Conservation (phyloP, 1,284 basidiomycete species). For the Sporisorium reilianum region DNA sequence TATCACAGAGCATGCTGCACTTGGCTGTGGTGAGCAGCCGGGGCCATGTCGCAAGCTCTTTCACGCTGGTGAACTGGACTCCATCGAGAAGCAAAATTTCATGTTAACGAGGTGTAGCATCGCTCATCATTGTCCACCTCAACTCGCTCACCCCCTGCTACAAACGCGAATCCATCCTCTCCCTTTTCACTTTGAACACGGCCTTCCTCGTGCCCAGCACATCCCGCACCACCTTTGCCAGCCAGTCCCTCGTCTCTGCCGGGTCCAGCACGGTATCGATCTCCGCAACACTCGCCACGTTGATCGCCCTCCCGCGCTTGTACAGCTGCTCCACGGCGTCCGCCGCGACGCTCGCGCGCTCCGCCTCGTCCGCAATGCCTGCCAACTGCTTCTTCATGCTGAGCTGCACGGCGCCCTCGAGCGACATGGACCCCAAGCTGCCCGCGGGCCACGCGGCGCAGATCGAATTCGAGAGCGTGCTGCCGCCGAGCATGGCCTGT, state of each 20-base stretch:
- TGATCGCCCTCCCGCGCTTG: conserved; percentile 38
- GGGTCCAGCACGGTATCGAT: conserved; percentile 59
- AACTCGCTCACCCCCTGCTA: conserved; percentile 8
- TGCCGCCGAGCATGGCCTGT: conserved; percentile 51
- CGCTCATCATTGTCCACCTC: no score
- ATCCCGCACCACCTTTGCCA: conserved; percentile 18
- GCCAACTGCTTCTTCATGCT: conserved; percentile 53
- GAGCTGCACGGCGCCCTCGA: conserved; percentile 53
- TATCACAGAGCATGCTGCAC: background rate
- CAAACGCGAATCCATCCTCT: conserved; percentile 10
- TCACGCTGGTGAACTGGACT: no score
- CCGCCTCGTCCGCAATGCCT: conserved; percentile 20
- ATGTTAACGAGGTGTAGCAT: background rate
- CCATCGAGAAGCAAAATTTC: no score
- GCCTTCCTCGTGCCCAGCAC: conserved; percentile 30
- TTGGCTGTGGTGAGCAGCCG: no score
- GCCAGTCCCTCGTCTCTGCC: conserved; percentile 49
- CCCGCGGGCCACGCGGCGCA: conserved; percentile 49
- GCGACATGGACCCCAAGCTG: conserved; percentile 43
- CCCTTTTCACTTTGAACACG: conserved; percentile 13
- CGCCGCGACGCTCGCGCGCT: conserved; percentile 31
- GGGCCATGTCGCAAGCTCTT: no score
- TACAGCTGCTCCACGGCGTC: conserved; percentile 43
- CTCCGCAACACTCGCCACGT: conserved; percentile 47
- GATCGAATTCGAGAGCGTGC: conserved; percentile 37